phyloP scores from a whole-genome alignment of 257 asterid species.

The Eustoma russellianum region DNA sequence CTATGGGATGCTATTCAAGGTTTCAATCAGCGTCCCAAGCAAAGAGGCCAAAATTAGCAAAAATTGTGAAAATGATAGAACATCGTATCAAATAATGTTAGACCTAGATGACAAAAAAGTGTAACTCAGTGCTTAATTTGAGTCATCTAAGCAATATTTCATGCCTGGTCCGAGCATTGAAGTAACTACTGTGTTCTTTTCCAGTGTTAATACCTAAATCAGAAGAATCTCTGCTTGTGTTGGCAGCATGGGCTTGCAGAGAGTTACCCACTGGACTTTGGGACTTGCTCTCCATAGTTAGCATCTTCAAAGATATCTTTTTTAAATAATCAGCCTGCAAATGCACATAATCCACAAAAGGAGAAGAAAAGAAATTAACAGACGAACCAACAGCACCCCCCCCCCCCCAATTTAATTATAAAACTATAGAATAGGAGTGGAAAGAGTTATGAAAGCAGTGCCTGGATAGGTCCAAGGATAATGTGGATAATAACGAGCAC shows the following conservation, averaged over 20 bases:
- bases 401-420: too few relatives aligned
- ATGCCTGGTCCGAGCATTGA: too few relatives aligned
- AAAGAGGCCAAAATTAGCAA: not conserved
- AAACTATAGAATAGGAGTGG: too few relatives aligned
- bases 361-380: not conserved
- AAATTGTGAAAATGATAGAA: too few relatives aligned
- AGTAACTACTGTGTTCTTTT: not conserved
- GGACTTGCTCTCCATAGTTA: slow-evolving; percentile 71
- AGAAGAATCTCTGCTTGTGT: slow-evolving; percentile 43
- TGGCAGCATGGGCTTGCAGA: slow-evolving; percentile 1
- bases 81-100: too few relatives aligned
- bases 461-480: not conserved
- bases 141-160: too few relatives aligned
- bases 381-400: too few relatives aligned
- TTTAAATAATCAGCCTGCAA: slow-evolving; percentile 77
- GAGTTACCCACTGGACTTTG: slow-evolving; percentile 47
- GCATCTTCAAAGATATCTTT: slow-evolving; percentile 81
- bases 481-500: not conserved
- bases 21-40: not conserved
- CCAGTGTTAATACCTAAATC: slow-evolving; percentile 46
- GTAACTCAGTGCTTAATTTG: too few relatives aligned
- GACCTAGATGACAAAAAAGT: too few relatives aligned
- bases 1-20: slow-evolving; percentile 47
- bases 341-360: slow-evolving; percentile 4
- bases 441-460: too few relatives aligned